Conservation (phyloP, 345 rosid species). For the Populus deltoides region DNA sequence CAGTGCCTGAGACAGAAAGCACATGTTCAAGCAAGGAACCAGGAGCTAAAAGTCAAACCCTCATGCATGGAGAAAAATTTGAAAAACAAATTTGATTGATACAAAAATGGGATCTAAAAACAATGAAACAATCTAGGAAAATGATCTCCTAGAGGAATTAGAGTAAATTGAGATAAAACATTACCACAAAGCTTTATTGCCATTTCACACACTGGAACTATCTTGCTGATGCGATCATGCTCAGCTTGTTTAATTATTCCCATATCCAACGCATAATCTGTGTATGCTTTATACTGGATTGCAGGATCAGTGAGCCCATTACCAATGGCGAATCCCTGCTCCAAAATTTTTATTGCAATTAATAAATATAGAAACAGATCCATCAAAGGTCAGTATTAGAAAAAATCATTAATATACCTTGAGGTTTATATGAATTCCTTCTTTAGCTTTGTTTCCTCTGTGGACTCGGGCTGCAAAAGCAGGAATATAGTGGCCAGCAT, state of each 20-base stretch:
- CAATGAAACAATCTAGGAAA: not conserved
- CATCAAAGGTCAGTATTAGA: not conserved
- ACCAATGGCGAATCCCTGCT: conserved; percentile 98
- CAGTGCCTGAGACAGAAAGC: conserved; percentile 62
- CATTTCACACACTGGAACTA: conserved; percentile 79
- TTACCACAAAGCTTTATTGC: conserved; percentile 94
- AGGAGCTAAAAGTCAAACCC: not conserved
- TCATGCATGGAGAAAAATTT: not conserved
- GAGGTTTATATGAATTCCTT: conserved; percentile 79
- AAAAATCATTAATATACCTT: conserved; percentile 47
- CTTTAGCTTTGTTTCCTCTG: conserved; percentile 86
- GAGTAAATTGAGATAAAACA: conserved; percentile 2
- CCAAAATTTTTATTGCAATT: conserved; percentile 17
- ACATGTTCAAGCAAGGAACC: conserved; percentile 8
- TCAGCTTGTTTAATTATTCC: conserved; percentile 60
- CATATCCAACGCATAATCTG: conserved; percentile 92
- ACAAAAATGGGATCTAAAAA: not conserved
- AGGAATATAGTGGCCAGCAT: conserved; percentile 99
- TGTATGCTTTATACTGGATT: conserved; percentile 86
- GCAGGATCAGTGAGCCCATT: conserved; percentile 97
- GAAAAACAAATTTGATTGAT: not conserved
- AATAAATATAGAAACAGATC: not conserved
- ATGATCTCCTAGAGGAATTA: not conserved
- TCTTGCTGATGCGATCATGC: conserved; percentile 62
- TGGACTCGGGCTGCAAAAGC: conserved; percentile 94